These are phyloP conservation scores for Pyrrhoderma noxium DNA, from an alignment of 1,284 basidiomycete genomes.

Conservation along the genomic window DNA sequence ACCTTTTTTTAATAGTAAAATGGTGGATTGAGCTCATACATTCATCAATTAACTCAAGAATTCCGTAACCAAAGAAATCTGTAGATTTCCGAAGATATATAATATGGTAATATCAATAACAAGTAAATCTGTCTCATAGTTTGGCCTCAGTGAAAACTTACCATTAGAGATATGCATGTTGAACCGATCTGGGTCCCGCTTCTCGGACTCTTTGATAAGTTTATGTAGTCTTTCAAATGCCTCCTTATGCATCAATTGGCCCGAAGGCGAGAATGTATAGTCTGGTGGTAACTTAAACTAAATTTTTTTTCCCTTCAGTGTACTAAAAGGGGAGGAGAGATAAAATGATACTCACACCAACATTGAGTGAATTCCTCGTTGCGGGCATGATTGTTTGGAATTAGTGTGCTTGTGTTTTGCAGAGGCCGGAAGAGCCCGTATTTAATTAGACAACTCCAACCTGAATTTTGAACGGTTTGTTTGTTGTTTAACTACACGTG, in stretches of 20 bases:
- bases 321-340: not conserved
- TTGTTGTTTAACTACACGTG: too few relatives aligned
- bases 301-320: too few relatives aligned
- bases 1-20: conserved; percentile 30
- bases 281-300: conserved; percentile 9
- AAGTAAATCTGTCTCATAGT: too few relatives aligned
- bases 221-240: conserved; percentile 26
- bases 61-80: conserved; percentile 29
- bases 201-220: conserved; percentile 28
- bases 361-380: too few relatives aligned
- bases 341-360: not conserved
- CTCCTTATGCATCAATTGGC: conserved; percentile 28
- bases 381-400: too few relatives aligned
- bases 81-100: not conserved
- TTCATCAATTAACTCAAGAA: conserved; percentile 31
- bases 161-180: conserved; percentile 37
- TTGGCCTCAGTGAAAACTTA: conserved; percentile 16
- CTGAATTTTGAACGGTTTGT: too few relatives aligned
- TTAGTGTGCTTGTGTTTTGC: too few relatives aligned
- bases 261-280: conserved; percentile 30
- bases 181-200: conserved; percentile 33
- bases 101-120: not conserved
- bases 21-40: conserved; percentile 27
- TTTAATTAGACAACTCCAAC: too few relatives aligned
- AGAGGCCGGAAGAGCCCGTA: too few relatives aligned